Conservation (phyloP, 306 rosid genomes). For the Canavalia ensiformis region DNA sequence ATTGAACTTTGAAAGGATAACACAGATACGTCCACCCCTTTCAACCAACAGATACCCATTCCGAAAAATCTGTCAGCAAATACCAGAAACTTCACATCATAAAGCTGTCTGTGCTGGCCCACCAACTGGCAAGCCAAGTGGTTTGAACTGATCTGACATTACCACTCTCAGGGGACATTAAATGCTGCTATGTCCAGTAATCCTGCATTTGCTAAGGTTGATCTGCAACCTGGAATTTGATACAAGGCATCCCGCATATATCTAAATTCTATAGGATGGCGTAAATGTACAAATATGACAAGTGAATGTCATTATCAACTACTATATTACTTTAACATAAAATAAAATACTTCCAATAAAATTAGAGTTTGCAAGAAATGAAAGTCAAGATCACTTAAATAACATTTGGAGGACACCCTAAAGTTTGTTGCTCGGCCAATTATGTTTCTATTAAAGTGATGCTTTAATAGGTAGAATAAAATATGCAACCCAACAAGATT, state of each 20-base stretch:
- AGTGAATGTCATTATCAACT: constrained; percentile 46
- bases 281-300: constrained; percentile 48
- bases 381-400: constrained; percentile 38
- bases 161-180: constrained; percentile 53
- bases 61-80: constrained; percentile 47
- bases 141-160: constrained; percentile 57
- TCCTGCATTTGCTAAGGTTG: constrained; percentile 64
- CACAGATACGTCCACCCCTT: constrained; percentile 39
- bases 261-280: constrained; percentile 61
- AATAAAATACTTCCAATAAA: constrained; percentile 22
- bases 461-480: constrained; percentile 27
- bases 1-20: constrained; percentile 48
- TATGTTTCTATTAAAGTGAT: background rate
- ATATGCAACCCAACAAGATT: constrained; percentile 25
- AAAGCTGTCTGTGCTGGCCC: constrained; percentile 52
- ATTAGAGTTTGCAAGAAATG: constrained; percentile 28
- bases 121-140: constrained; percentile 55
- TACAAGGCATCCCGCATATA: constrained; percentile 69
- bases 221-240: constrained; percentile 81
- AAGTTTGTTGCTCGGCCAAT: constrained; percentile 18
- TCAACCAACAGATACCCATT: constrained; percentile 40
- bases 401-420: constrained; percentile 20
- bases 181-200: constrained; percentile 57
- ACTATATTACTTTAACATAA: constrained; percentile 32
- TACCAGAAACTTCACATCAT: constrained; percentile 45